Base-by-base conservation (phyloP, 768 basidiomycete species). In the Agaricus bisporus region DNA sequence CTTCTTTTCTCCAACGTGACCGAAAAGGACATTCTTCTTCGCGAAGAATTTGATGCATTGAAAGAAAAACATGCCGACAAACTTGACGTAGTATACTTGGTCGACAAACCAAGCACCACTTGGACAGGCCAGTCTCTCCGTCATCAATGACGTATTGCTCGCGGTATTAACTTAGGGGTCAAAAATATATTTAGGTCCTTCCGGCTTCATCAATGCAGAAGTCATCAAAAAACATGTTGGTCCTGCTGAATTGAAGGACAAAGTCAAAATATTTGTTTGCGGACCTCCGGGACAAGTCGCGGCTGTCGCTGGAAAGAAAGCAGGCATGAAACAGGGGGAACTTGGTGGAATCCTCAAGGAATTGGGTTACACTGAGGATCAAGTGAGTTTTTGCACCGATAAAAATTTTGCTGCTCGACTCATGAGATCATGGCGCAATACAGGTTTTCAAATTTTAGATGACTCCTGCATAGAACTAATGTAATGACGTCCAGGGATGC, bases 1-100 rank as follows among this genome's bases (percentile, higher is more conserved):
- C 76, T 98, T 51, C 72, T 99, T 61, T 98, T 89, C 70, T 85
- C 90, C 37, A 98, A 98, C 68, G 79, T 93, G 37, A 81, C 91
- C 12, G 91, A 93, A 65, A 75, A 80, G 49, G 97, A 99, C 65
- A 97, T 99, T 58, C 83, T 95, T 49, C 80, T 95, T 57, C 83
- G 85, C 49, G 79, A 88, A 63, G 83, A 87, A 60, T 76, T 92
- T 58, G 89, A 92, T 56, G 69, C 68, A 7, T 73, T 90, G 62
- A 79, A 83, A 71, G 79, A 79, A 62, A 79, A 83, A 59, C 73
- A 85, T 69, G 85, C 88, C 9, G 67, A 82, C 47, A 85, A 73
- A 58, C 79, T 98, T 64, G 81, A 93, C 56, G 75, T 95, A 55
- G 80, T 95, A 29, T 97, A 95, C 72, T 75, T 89, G 37, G 69